phyloP scores from a whole-genome alignment of 495 filamentous ascomycete species.

The Daldinia concentrica region DNA sequence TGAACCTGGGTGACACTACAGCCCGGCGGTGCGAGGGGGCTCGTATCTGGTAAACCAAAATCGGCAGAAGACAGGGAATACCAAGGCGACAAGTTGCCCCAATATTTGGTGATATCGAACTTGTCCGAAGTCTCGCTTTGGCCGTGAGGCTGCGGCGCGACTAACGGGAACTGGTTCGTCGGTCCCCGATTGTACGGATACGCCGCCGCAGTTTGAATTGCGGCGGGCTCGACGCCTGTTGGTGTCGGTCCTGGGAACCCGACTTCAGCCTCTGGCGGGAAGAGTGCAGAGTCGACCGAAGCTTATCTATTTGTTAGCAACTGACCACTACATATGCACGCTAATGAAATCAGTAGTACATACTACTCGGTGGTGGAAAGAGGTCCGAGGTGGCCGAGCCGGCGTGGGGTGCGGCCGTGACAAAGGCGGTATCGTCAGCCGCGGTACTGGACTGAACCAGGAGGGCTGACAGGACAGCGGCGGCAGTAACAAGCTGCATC shows the following conservation, averaged over 20 bases:
- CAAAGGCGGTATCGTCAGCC: conserved; percentile 30
- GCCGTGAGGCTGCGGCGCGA: conserved; percentile 38
- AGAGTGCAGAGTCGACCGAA: conserved; percentile 36
- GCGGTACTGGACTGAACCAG: conserved; percentile 22
- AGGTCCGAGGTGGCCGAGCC: conserved; percentile 37
- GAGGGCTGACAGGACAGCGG: conserved; percentile 27
- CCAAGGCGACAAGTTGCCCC: conserved; percentile 48
- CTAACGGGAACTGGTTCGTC: conserved; percentile 42
- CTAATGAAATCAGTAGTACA: conserved; percentile 8
- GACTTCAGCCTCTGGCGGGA: conserved; percentile 42
- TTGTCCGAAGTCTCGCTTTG: conserved; percentile 22
- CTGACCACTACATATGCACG: neutral
- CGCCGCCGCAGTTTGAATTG: conserved; percentile 36
- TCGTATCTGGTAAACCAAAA: conserved; percentile 44
- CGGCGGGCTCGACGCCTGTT: conserved; percentile 39
- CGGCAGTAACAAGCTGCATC: conserved; percentile 35
- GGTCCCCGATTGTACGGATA: conserved; percentile 45
- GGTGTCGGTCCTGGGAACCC: conserved; percentile 42
- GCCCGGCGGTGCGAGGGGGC: conserved; percentile 48
- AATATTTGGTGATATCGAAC: conserved; percentile 46
- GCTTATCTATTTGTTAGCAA: conserved; percentile 34
- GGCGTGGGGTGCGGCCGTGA: conserved; percentile 33
- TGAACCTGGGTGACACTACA: conserved; percentile 65
- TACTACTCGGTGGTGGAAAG: conserved; percentile 42
- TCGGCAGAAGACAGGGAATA: conserved; percentile 46